Evolutionary conservation across 192 early-diverging fungal species (phyloP), one percentile per base, ranked within the genome.

Genomic region (Podila minutissima): DNA sequence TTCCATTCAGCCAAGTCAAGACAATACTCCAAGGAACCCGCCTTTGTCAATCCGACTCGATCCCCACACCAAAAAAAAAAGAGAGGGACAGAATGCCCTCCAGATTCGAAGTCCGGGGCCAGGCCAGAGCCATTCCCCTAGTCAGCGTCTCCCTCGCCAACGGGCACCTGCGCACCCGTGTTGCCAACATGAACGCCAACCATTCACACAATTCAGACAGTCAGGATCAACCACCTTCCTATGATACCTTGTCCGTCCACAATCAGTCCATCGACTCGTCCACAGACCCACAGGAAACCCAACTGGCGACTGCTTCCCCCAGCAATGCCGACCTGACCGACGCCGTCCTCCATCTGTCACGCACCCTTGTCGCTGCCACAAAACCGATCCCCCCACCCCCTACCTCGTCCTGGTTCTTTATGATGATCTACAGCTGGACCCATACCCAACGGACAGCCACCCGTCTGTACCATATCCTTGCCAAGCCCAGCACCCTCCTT

Each of bases 341-440:
- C n/a, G 77, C 77, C 10, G 77, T 81, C 15, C 48, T 81, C 12
- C 66, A 81, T 22, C 77, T 81, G 33, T 81, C 77, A 13, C 59
- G 77, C 66, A 81, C 71, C 50, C 38, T 81, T 13, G 67, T 73
- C 26, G 61, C 70, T 8, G 26, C 59, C 11, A 29, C 70, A 24
- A 71, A 49, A 32, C 6, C 69, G 4, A 68, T 67, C 28, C 76
- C 65, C 13, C 66, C 37, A 2, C 67, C 29, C 1, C 32, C 22
- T 1, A 22, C 58, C 15, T 78, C 75, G 29, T 72, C 77, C 33
- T 81, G 77, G 77, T 26, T 81, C 33, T 72, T 66, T 35, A 81
- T 73, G 77, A 73, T 81, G 77, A 68, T 81, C 8, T 81, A 81
- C 19, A 73, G 28, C 49, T 73, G 70, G 71, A 73, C 77, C 7